Evolutionary conservation across 345 rosid species (phyloP), one percentile per base, ranked within the genome.

Genomic region (Murraya koenigii): DNA sequence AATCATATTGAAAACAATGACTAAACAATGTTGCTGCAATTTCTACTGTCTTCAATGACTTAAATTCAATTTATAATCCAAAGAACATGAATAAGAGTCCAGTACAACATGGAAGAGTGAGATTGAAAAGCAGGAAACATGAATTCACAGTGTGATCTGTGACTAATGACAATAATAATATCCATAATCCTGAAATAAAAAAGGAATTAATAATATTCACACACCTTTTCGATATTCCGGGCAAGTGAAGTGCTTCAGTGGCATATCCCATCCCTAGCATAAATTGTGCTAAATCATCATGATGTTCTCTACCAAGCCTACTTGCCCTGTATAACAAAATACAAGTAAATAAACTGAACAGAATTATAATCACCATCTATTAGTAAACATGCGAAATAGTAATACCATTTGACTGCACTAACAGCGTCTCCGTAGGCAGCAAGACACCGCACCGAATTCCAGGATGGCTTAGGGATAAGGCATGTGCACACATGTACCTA

Each of bases 251-350:
- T 72, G 99, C 99, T 88, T 96, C 99, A 59, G 91, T 96, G 25
- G 98, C 98, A 75, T 96, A 96, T 74, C 99, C 99, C 99, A 96
- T 96, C 72, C 97, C 99, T 81, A 94, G 86, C 97, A 96, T 87
- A 83, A 96, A 96, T 71, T 96, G 97, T 61, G 97, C 99, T 72
- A 96, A 88, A 86, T 96, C 99, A 86, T 96, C 99, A 77, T 96
- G 99, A 82, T 96, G 99, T 75, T 96, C 99, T 84, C 95, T 91
- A 54, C 95, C 99, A 80, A 96, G 99, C 83, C 99, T 88, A 87
- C 94, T 96, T 80, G 98, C 98, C 98, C 99, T 96, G 89, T 75
- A 80, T 64, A 85, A 69, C 62, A 83, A 66, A 74, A 78, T 35
- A 69, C 11, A 75, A 44, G 19, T 60, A 33, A 7, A 65, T 3